Evolutionary conservation across 768 basidiomycete genomes (phyloP).

Genomic region (Cyclocybe cylindracea): DNA sequence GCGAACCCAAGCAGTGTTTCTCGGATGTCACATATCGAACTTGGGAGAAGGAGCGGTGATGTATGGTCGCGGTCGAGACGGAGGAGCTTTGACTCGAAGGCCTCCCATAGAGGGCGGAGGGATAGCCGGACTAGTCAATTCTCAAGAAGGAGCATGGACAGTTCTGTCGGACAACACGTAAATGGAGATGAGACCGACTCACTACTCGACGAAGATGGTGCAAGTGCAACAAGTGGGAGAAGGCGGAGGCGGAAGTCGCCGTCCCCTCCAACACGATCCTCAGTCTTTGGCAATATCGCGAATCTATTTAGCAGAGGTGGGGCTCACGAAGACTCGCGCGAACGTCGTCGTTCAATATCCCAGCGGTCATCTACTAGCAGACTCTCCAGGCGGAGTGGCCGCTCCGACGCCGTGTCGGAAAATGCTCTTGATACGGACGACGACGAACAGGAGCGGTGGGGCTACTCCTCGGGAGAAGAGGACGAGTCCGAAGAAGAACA

Average conservation of each 20-base stretch:
- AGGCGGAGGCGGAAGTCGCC: constrained; percentile 32
- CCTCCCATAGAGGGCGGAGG: constrained; percentile 38
- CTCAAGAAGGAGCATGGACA: constrained; percentile 39
- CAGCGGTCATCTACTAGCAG: constrained; percentile 55
- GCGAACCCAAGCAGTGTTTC: constrained; percentile 80
- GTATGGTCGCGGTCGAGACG: constrained; percentile 49
- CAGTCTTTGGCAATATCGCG: constrained; percentile 67
- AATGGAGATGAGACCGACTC: constrained; percentile 29
- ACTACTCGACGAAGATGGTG: constrained; percentile 26
- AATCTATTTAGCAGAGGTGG: constrained; percentile 61
- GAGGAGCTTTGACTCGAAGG: constrained; percentile 51
- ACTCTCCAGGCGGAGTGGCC: constrained; percentile 51
- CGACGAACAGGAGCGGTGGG: constrained; percentile 81
- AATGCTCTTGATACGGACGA: constrained; percentile 55
- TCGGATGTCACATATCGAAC: constrained; percentile 68
- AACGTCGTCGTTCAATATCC: constrained; percentile 57
- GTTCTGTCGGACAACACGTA: constrained; percentile 30
- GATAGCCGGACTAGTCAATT: constrained; percentile 47
- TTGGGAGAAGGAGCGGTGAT: constrained; percentile 57
- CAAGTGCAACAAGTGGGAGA: constrained; percentile 22
- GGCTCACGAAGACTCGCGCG: constrained; percentile 36
- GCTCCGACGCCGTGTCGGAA: constrained; percentile 61
- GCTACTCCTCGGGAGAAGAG: constrained; percentile 88
- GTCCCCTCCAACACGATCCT: constrained; percentile 38
- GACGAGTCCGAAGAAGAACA: constrained; percentile 46